Base-by-base conservation (phyloP, 305 asterid genomes). In the Fraxinus platypoda region DNA sequence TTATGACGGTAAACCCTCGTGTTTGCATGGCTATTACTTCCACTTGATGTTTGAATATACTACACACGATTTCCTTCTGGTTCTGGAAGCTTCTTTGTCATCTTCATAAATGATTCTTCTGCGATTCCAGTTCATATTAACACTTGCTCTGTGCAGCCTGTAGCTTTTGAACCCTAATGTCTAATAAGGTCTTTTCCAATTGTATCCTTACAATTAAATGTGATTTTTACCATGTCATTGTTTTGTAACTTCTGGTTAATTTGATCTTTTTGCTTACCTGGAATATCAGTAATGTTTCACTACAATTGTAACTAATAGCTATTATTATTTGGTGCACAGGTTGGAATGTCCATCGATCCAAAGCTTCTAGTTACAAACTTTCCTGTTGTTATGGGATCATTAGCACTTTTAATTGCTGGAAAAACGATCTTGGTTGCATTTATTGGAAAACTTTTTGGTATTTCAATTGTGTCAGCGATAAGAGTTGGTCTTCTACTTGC, bases 261-360 rank as follows among this genome's bases (percentile, higher is more conserved):
- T 59, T 59, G 70, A 59, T 59, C 80, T 33, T 77, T 80, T 75
- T 64, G 52, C 26, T 35, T 54, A 38, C 8, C 73, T 17, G 43
- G 81, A 85, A 33, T 79, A 70, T 38, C 33, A 43, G 7, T 79
- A 71, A 75, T 25, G 17, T 37, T 75, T 71, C 70, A 57, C 21
- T 38, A 1, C 59, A 73, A 26, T 84, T 82, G 68, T 81, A 41
- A 64, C 88, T 89, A 77, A 80, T 74, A 38, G 81, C 81, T 81
- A 71, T 81, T 82, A 19, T 37, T 85, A 64, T 86, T 80, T 79
- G 62, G 76, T 77, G 88, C 85, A 76, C 98, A 95, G 99, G 99
- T 97, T 77, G 99, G 99, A 89, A 97, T 97, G 99, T 97, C 98
- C 80, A 97, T 97, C 66, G 98, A 97, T 83, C 99, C 99, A 49